These are phyloP conservation scores for Plasmodium ovale DNA, from an alignment of 169 alveolate genomes.

Conservation along the genomic window DNA sequence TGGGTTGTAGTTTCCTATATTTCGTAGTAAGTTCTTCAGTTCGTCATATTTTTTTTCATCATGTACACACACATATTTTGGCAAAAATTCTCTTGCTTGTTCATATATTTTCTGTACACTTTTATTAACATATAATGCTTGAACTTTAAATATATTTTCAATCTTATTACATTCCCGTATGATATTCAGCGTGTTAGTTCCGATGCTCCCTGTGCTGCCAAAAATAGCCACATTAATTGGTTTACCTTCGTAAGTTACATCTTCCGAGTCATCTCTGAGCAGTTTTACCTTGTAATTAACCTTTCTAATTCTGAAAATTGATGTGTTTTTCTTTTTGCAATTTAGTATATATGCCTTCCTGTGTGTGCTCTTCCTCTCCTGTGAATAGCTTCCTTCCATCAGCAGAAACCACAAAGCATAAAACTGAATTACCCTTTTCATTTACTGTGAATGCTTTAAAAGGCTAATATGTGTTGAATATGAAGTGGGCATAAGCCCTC, in stretches of 20 bases:
- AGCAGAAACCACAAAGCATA: background rate
- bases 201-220: constrained; percentile 90
- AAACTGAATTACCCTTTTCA: no score
- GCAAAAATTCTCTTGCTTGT: constrained; percentile 82
- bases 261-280: background rate
- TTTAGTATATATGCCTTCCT: constrained; percentile 25
- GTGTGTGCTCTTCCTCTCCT: background rate
- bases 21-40: constrained; percentile 41
- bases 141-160: constrained; percentile 81
- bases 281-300: background rate
- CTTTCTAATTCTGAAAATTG: background rate
- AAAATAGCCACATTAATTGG: constrained; percentile 70
- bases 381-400: background rate
- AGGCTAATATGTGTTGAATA: no score
- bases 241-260: background rate
- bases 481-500: no score
- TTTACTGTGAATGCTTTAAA: no score
- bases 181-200: constrained; percentile 86
- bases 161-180: constrained; percentile 76
- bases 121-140: constrained; percentile 86
- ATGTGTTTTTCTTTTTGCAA: background rate
- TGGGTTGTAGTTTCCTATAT: constrained; percentile 37
- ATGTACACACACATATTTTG: constrained; percentile 78
- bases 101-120: constrained; percentile 79
- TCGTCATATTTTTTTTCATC: constrained; percentile 60